A percentile compares a stretch with the other conserved stretches of the same genome.
Conservation (phyloP, 176 grass and related monocot species). For the Oryza rufipogon region DNA sequence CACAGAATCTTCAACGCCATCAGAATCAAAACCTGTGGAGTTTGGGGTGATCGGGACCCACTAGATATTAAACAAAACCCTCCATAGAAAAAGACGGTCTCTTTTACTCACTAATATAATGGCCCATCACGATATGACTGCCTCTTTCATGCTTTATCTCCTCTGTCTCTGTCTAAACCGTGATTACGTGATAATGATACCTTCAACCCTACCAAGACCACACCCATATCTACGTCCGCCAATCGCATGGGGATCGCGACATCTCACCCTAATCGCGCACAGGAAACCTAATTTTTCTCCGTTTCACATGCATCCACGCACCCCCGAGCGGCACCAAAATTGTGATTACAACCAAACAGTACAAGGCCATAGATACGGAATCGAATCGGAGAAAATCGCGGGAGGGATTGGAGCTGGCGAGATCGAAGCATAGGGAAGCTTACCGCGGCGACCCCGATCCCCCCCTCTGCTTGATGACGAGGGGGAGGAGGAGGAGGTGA, state of each 20-base stretch:
- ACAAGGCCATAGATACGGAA: neutral
- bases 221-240: neutral
- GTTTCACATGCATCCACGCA: neutral
- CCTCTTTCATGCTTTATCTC: neutral
- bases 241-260: neutral
- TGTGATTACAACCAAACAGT: neutral
- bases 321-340: neutral
- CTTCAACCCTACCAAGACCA: neutral
- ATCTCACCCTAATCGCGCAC: neutral
- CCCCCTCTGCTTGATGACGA: neutral
- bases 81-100: constrained; percentile 37
- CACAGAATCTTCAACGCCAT: neutral
- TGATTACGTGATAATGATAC: constrained; percentile 23
- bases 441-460: constrained; percentile 24
- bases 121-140: neutral
- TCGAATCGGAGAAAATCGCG: constrained; percentile 10
- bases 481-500: neutral
- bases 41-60: constrained; percentile 29
- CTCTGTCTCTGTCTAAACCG: constrained; percentile 23
- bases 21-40: neutral
- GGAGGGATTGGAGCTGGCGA: neutral
- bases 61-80: neutral
- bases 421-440: neutral
- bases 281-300: neutral
- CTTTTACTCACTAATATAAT: constrained; percentile 1